Evolutionary conservation across 1,284 basidiomycete species (phyloP).

Genomic region (Exsudoporus floridanus): DNA sequence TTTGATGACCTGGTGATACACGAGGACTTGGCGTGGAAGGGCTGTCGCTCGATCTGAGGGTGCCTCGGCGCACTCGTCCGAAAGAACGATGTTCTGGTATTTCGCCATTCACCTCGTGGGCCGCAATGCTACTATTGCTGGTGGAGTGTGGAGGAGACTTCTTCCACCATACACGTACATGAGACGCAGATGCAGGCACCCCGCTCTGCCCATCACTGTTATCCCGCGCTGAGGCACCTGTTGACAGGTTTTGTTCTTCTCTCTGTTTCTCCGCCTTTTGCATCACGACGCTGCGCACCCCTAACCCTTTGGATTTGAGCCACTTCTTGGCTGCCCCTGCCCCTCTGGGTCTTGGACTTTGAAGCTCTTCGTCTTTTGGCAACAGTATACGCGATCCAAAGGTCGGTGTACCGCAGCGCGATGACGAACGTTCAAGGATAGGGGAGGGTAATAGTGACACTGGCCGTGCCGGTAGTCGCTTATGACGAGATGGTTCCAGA

Average conservation of each 20-base stretch:
- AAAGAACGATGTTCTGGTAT: constrained; percentile 2
- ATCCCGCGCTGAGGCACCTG: neutral
- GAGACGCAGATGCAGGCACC: constrained; percentile 14
- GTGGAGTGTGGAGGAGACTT: constrained; percentile 19
- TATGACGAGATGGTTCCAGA: constrained; percentile 22
- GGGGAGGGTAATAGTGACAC: constrained; percentile 11
- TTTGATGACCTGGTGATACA: constrained; percentile 16
- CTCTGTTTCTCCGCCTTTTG: constrained; percentile 26
- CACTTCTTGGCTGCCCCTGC: constrained; percentile 24
- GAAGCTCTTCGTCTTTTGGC: constrained; percentile 31
- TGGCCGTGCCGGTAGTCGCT: constrained; percentile 8
- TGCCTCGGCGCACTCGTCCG: constrained; percentile 12
- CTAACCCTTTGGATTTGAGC: constrained; percentile 34
- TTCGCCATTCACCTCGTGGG: constrained; percentile 12
- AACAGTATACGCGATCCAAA: constrained; percentile 49
- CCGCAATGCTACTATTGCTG: constrained; percentile 5
- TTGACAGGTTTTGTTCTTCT: constrained; percentile 13
- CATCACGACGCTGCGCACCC: constrained; percentile 26
- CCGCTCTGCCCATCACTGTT: constrained; percentile 7
- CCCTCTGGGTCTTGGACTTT: constrained; percentile 13
- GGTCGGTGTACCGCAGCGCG: constrained; percentile 55
- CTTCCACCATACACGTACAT: constrained; percentile 35
- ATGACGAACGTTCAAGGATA: constrained; percentile 34
- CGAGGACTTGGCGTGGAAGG: constrained; percentile 27
- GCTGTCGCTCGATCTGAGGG: constrained; percentile 6